A percentile compares a stretch with the other conserved stretches of the same genome.
Conservation (phyloP, 2,329 filamentous ascomycete genomes). For the Aspergillus tanneri region DNA sequence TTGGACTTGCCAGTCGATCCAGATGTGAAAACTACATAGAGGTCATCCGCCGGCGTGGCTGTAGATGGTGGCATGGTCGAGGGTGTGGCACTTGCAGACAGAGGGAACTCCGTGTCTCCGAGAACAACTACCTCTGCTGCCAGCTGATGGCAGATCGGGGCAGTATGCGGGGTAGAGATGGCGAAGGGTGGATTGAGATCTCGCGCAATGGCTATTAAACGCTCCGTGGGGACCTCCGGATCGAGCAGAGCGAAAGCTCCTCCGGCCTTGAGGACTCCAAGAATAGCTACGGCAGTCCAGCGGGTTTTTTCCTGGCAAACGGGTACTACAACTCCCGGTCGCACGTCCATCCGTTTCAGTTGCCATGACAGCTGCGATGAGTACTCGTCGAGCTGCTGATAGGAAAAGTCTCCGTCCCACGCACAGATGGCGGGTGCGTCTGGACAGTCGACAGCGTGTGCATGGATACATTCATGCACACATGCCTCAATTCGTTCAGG, state of each 20-base stretch:
- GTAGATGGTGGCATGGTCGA: neutral
- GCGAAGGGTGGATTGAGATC: conserved; percentile 7
- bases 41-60: neutral
- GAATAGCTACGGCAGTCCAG: conserved; percentile 4
- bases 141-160: neutral
- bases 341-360: neutral
- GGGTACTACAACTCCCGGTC: conserved; percentile 10
- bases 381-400: neutral
- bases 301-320: conserved; percentile 6
- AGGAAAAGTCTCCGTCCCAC: neutral
- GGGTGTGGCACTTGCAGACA: neutral
- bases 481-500: neutral
- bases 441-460: neutral
- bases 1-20: conserved; percentile 53
- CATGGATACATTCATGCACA: neutral
- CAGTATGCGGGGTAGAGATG: conserved; percentile 10
- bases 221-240: conserved; percentile 2
- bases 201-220: conserved; percentile 13
- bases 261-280: conserved; percentile 14
- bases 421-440: neutral
- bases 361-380: neutral
- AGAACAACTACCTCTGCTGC: neutral
- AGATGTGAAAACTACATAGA: conserved; percentile 56
- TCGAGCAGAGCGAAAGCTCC: conserved; percentile 14
- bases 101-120: neutral